phyloP scores from a whole-genome alignment of 495 filamentous ascomycete genomes.

The Tuber brumale region DNA sequence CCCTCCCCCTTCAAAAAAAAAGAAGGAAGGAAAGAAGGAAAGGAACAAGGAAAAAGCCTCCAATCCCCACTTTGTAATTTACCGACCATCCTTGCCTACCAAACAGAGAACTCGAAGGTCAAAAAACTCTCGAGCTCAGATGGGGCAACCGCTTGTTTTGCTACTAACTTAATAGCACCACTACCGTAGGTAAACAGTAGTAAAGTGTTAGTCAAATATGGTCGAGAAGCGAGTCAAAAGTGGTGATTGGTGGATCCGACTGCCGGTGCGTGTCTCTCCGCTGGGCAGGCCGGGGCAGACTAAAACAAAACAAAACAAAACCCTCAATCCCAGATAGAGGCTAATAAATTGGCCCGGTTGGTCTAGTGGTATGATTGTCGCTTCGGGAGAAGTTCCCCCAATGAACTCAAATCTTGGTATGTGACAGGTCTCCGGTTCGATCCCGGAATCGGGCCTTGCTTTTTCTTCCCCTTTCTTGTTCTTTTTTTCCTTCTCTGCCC shows the following conservation, averaged over 20 bases:
- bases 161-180: too few relatives aligned
- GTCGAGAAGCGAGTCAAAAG: too few relatives aligned
- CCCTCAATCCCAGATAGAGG: background rate
- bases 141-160: too few relatives aligned
- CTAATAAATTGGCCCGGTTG: conserved; percentile 22
- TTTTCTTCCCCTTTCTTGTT: background rate
- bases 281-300: too few relatives aligned
- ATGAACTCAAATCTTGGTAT: conserved; percentile 24
- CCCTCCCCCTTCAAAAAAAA: background rate
- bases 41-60: too few relatives aligned
- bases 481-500: too few relatives aligned
- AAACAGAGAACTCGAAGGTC: background rate
- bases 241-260: too few relatives aligned
- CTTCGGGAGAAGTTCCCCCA: conserved; percentile 21
- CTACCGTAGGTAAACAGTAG: too few relatives aligned
- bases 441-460: conserved; percentile 27
- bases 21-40: background rate
- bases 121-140: background rate
- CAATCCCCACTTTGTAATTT: background rate
- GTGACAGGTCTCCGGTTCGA: conserved; percentile 36
- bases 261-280: too few relatives aligned
- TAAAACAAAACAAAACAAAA: background rate
- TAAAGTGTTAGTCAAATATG: too few relatives aligned
- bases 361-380: conserved; percentile 37
- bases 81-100: background rate